Base-by-base conservation (phyloP, 106 monocot species). In the Posidonia australis region DNA sequence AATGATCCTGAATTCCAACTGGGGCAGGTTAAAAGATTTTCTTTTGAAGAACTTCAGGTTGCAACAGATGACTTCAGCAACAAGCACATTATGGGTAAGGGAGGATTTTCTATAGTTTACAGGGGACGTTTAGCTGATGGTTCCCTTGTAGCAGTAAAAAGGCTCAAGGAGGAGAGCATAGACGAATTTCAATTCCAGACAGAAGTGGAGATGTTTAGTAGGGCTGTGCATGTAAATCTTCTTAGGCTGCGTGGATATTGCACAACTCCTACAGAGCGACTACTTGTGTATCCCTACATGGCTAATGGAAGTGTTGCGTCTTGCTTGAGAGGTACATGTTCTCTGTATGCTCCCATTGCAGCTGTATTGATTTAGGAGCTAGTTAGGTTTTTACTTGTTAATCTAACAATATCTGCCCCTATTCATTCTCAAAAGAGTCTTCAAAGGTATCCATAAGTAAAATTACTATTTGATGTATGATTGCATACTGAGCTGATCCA, bases 261-360 rank as follows among this genome's bases (percentile, higher is more conserved):
- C 42, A 42, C 19, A 18, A 61, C 61, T 19, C 41, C 61, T 19
- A 61, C 61, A 19, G 61, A 61, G 30, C 61, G 61, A 28, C 21
- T 61, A 19, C 61, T 61, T 18, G 61, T 61, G 10, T 44, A 44
- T 20, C 61, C 61, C 9, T 61, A 30, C n/a, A 61, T 61, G 61
- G 18, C 18, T 18, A 61, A 61, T 42, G 42, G 32, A 41, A 61
- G 61, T 22, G 61, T 61, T 10, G 61, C 31, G 9, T 41, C 16
- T 41, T 22, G 61, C 11, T 22, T 44, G 41, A 44, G 46, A 46
- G 64, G 46, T 44, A 47, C 11, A 57, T 49, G 12, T 49, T n/a
- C 14, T 49, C 48, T 49, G 14, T 36, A 36, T 36, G 7, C 36
- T 36, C 36, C 36, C 36, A 36, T 36, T 36, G 36, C 36, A 36